Base-by-base conservation (phyloP, 179 eudicot species). In the Dionaea muscipula region DNA sequence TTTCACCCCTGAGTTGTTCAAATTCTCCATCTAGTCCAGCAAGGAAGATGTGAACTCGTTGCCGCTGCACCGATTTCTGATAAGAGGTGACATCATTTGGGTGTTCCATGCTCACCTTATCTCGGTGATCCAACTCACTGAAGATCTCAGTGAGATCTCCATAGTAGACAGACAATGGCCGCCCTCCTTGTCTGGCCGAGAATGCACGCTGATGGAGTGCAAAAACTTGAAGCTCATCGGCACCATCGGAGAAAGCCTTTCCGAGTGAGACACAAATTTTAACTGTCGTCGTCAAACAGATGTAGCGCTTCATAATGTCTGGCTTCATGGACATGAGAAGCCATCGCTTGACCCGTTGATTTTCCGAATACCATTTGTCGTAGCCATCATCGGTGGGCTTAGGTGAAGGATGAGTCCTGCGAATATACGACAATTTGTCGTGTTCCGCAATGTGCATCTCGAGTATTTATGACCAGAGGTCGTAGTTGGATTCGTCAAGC, bases 281-380 rank as follows among this genome's bases (percentile, higher is more conserved):
- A 2, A 21, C 45, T 23, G 69, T 35, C 11, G 74, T 69, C 21
- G 69, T 56, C 9, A 63, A 9, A 35, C 56, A 27, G 4, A 58
- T 0, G 38, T 53, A 59, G 0, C 56, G 45, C 39, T 47, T 63
- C 57, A 64, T 63, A 22, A 69, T 63, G 1, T 63, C 51, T 0
- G 41, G 61, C 9, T 36, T 0, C 68, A 69, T 58, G 7, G 69
- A 59, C 44, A 59, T 57, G 26, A 69, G 21, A 3, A 63, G 20
- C 73, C 68, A 69, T 26, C 61, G 19, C 24, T 69, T 63, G 10
- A 63, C 69, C 14, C 39, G 58, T 47, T 69, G 61, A 47, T 64
- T 69, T 2, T 69, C 41, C 0, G 68, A 47, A 39, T 57, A 45
- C 69, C 74, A 69, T 16, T 46, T 57, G 7, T 63, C 57, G 47